Evolutionary conservation across 2,329 filamentous ascomycete genomes (phyloP).

Genomic region (Mariannaea sp.): DNA sequence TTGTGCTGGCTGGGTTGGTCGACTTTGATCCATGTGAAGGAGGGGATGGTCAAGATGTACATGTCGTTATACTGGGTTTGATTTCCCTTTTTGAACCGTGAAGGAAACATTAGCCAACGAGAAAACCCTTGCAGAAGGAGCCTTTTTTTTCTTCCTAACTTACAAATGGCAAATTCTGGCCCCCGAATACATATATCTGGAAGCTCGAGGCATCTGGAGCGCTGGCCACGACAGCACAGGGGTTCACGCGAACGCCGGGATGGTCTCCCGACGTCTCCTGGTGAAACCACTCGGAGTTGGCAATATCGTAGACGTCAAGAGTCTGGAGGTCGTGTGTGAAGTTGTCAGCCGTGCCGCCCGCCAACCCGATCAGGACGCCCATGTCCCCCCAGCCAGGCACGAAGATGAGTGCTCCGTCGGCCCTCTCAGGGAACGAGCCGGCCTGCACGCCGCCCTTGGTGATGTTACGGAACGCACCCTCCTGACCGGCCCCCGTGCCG

Average conservation of each 20-base stretch:
- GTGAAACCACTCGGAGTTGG: slow-evolving; percentile 62
- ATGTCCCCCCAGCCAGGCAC: slow-evolving; percentile 74
- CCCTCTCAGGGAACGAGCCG: slow-evolving; percentile 70
- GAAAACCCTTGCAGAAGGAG: neutral
- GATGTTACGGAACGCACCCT: slow-evolving; percentile 74
- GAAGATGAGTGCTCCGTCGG: slow-evolving; percentile 74
- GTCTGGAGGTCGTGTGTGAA: slow-evolving; percentile 61
- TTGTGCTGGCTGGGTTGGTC: slow-evolving; percentile 60
- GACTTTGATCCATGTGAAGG: slow-evolving; percentile 66
- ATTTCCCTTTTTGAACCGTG: slow-evolving; percentile 41
- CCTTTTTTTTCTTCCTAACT: too few relatives aligned
- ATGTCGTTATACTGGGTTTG: slow-evolving; percentile 67
- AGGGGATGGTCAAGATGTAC: slow-evolving; percentile 65
- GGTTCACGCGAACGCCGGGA: slow-evolving; percentile 59
- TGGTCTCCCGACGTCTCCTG: slow-evolving; percentile 60
- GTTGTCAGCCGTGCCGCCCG: slow-evolving; percentile 70
- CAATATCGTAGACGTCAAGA: slow-evolving; percentile 72
- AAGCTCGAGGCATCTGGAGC: slow-evolving; percentile 73
- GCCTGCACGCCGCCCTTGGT: slow-evolving; percentile 72
- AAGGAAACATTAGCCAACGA: neutral
- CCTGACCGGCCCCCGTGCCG: slow-evolving; percentile 60
- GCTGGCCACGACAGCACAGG: slow-evolving; percentile 66
- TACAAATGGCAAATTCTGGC: slow-evolving; percentile 71
- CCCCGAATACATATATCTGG: slow-evolving; percentile 79
- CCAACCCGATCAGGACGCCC: slow-evolving; percentile 73